phyloP scores from a whole-genome alignment of 257 asterid species.

The Solanum tarapatanum region DNA sequence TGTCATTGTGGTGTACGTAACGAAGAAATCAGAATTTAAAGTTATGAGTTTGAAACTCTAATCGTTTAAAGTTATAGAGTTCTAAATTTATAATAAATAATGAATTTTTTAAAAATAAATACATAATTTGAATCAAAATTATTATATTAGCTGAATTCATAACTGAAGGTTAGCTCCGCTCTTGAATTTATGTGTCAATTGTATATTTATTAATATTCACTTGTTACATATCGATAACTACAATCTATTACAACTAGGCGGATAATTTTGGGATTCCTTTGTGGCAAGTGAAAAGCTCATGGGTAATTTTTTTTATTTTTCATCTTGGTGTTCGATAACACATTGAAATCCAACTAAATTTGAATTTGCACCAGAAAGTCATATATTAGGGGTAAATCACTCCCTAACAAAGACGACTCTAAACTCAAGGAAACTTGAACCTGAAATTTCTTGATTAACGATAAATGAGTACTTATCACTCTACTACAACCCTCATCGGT shows the following conservation, averaged over 20 bases:
- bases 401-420: too few species aligned
- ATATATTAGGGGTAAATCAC: too few species aligned
- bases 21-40: not conserved
- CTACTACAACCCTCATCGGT: too few species aligned
- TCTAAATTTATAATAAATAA: not conserved
- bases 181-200: not conserved
- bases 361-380: rapidly evolving
- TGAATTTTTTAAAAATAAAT: rapidly evolving
- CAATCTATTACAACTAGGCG: not conserved
- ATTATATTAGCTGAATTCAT: not conserved
- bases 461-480: too few species aligned
- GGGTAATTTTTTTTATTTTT: not conserved
- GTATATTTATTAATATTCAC: not conserved
- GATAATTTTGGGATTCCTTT: not conserved
- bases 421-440: rapidly evolving
- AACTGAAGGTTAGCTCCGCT: not conserved
- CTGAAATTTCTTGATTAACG: too few species aligned
- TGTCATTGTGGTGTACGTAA: not conserved
- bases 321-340: rapidly evolving
- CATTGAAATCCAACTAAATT: too few species aligned
- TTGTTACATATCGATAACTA: too few species aligned
- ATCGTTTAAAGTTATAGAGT: not conserved
- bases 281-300: not conserved
- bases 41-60: not conserved
- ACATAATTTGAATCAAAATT: not conserved